Conservation (phyloP, 768 basidiomycete species). For the Boletus tylopilopsis region DNA sequence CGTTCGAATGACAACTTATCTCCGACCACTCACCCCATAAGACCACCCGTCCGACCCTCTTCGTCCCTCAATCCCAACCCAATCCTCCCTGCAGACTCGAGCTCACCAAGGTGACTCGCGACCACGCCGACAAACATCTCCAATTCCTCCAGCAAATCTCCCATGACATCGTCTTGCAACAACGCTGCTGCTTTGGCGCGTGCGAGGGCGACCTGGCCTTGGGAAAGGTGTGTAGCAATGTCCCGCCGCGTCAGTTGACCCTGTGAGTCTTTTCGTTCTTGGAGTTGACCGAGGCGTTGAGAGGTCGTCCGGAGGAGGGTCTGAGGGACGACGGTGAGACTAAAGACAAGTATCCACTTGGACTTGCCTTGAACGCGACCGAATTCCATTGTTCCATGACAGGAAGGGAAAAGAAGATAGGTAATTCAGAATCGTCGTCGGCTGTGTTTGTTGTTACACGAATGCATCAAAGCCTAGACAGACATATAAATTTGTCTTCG, state of each 20-base stretch:
- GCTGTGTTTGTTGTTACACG: neutral
- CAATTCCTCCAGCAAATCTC: slow-evolving; percentile 59
- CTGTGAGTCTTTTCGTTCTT: slow-evolving; percentile 65
- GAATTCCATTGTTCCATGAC: slow-evolving; percentile 30
- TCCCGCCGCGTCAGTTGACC: slow-evolving; percentile 60
- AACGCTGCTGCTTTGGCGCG: slow-evolving; percentile 70
- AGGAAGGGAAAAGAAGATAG: neutral
- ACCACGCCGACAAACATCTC: slow-evolving; percentile 66
- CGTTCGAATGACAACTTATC: neutral
- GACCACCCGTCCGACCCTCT: slow-evolving; percentile 10
- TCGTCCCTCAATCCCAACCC: slow-evolving; percentile 2
- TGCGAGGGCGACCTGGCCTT: slow-evolving; percentile 58
- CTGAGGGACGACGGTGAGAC: slow-evolving; percentile 31
- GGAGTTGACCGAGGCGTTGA: slow-evolving; percentile 64
- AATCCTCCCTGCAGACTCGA: slow-evolving; percentile 33
- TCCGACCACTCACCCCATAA: slow-evolving; percentile 30
- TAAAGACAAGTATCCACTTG: neutral
- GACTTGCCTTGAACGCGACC: slow-evolving; percentile 29
- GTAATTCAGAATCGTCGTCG: neutral
- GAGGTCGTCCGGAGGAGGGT: slow-evolving; percentile 59
- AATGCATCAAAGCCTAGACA: too few species aligned
- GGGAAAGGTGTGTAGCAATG: slow-evolving; percentile 61
- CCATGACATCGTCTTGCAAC: slow-evolving; percentile 57
- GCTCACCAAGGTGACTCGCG: slow-evolving; percentile 53
- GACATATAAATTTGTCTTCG: slow-evolving; percentile 1